These are phyloP conservation scores for Xylaria longipes DNA, from an alignment of 495 filamentous ascomycete species.

Conservation along the genomic window DNA sequence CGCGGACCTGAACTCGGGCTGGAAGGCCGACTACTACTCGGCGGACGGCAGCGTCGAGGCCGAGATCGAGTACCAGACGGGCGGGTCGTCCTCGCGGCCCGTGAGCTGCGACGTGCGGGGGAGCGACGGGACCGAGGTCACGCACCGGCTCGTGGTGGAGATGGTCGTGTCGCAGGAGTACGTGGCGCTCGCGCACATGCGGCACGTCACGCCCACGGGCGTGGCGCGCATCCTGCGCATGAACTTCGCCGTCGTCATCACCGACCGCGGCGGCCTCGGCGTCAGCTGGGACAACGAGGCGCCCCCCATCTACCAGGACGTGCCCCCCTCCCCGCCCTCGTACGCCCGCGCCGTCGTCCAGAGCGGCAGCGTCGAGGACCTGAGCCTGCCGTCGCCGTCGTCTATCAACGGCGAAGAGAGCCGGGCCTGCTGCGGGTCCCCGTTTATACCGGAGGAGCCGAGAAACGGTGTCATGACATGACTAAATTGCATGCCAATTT, in stretches of 20 bases:
- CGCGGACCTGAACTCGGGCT: constrained; percentile 82
- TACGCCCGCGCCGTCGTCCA: constrained; percentile 56
- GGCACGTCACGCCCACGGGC: constrained; percentile 82
- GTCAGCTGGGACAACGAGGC: constrained; percentile 98
- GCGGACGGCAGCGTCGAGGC: constrained; percentile 74
- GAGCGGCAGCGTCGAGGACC: constrained; percentile 35
- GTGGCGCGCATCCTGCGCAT: constrained; percentile 90
- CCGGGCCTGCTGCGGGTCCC: background rate
- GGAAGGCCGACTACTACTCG: constrained; percentile 95
- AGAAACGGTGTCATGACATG: background rate
- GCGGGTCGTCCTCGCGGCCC: constrained; percentile 51
- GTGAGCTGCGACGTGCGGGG: constrained; percentile 76
- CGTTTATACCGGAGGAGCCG: background rate
- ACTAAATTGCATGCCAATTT: background rate
- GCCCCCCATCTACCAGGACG: constrained; percentile 93
- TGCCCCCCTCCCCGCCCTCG: constrained; percentile 83
- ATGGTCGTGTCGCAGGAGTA: constrained; percentile 95
- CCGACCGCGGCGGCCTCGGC: constrained; percentile 83
- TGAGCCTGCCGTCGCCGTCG: constrained; percentile 21
- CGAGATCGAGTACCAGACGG: constrained; percentile 78
- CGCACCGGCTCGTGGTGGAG: constrained; percentile 87
- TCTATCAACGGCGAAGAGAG: background rate
- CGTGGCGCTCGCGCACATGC: constrained; percentile 70
- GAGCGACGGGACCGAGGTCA: constrained; percentile 76
- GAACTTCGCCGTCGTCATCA: constrained; percentile 84